Evolutionary conservation across 2,329 filamentous ascomycete genomes (phyloP), one percentile per base, ranked within the genome.

Genomic region (Epichloe sylvatica): DNA sequence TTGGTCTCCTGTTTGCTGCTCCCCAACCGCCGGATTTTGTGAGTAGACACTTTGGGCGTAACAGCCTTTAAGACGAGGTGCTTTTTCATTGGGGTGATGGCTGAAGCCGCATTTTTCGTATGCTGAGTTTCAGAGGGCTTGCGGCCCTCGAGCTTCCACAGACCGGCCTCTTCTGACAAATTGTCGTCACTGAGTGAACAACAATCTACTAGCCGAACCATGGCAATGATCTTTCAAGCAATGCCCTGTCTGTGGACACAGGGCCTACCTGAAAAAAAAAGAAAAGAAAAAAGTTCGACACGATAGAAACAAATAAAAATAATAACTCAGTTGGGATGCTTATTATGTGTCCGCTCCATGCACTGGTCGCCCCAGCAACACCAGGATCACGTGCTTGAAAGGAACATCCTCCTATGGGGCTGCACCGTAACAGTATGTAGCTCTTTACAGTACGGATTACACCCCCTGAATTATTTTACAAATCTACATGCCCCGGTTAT

Each of bases 1-100:
- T 66, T 43, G 4, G 51, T 44, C 6, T 52, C n/a, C 41, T 58
- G 56, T 4, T 41, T 42, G 35, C 52, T n/a, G 45, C 57, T 39
- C 25, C 56, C 55, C 8, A 67, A 56, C 7, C 61, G 61, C 21
- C 65, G 62, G 19, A 67, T 57, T 51, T 60, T 63, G 37, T 60
- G 62, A 8, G 49, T 55, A 30, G 60, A 57, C 15, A 8, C 25
- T 15, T 57, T 49, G 34, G 58, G 60, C 15, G 51, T 43, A 15
- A 56, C 51, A 15, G 57, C 51, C 21, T 62, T 64, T 7, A 58
- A 54, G 25, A 58, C 49, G 8, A 58, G 54, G n/a, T 54, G 37
- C 46, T 56, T 55, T 41, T 49, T 50, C n/a, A n/a, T 47, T 42
- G 38, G 48, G n/a, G 39, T 49, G n/a, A 13, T 15, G 5, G 7